phyloP scores from a whole-genome alignment of 805 yeast species.

The Starmera dryadoides region DNA sequence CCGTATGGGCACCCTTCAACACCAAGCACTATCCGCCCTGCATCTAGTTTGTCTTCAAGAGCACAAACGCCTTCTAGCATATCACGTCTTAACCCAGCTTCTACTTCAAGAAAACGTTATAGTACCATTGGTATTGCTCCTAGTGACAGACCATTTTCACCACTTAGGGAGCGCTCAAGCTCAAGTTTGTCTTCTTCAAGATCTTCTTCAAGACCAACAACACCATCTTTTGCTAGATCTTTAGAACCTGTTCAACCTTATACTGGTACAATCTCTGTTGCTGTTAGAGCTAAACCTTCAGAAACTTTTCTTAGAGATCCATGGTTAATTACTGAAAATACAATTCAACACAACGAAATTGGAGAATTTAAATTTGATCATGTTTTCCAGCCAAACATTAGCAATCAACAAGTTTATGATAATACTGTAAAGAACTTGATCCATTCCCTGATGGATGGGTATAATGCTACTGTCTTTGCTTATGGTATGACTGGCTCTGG shows the following conservation, averaged over 20 bases:
- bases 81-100: conserved; percentile 7
- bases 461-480: conserved; percentile 84
- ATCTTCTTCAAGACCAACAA: conserved; percentile 14
- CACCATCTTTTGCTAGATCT: conserved; percentile 11
- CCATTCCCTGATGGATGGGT: conserved; percentile 59
- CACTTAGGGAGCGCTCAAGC: conserved; percentile 12
- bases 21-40: conserved; percentile 14
- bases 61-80: conserved; percentile 15
- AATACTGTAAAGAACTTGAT: conserved; percentile 46
- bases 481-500: conserved; percentile 98
- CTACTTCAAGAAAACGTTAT: conserved; percentile 6
- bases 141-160: conserved; percentile 15
- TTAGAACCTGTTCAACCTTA: conserved; percentile 26
- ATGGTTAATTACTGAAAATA: conserved; percentile 20
- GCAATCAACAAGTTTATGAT: conserved; percentile 57
- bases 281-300: conserved; percentile 70
- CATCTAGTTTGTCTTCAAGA: conserved; percentile 13
- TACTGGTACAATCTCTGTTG: conserved; percentile 68
- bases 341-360: conserved; percentile 48
- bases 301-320: conserved; percentile 23
- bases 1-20: conserved; percentile 9
- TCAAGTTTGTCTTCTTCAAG: conserved; percentile 4
- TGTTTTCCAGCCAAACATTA: conserved; percentile 53
- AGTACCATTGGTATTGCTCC: conserved; percentile 1
- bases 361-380: conserved; percentile 72